phyloP scores from a whole-genome alignment of 345 rosid species.

The Turritis glabra region DNA sequence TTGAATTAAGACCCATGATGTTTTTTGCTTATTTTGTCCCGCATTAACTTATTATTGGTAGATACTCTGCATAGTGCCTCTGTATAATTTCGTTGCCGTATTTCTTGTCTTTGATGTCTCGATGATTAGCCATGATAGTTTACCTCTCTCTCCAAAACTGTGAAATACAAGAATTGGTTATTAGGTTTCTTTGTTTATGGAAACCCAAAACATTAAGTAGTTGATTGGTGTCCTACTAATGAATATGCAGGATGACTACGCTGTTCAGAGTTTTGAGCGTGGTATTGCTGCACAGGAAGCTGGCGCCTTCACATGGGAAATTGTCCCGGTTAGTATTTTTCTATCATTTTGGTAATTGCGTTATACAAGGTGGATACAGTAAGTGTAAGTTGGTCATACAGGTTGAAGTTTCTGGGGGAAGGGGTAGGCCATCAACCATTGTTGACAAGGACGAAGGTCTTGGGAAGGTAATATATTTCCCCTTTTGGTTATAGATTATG shows the following conservation, averaged over 20 bases:
- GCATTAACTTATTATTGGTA: neutral
- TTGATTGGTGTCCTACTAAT: constrained; percentile 8
- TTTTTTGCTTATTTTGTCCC: neutral
- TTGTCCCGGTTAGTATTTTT: constrained; percentile 63
- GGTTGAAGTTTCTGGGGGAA: constrained; percentile 97
- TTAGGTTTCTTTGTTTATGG: neutral
- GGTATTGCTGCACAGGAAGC: constrained; percentile 91
- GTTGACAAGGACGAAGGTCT: constrained; percentile 94
- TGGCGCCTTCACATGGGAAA: constrained; percentile 94
- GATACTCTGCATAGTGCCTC: neutral
- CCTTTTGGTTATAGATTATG: neutral
- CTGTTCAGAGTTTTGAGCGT: constrained; percentile 94
- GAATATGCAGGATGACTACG: constrained; percentile 70
- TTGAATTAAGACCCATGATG: neutral
- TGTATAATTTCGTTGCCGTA: neutral
- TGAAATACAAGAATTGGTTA: neutral
- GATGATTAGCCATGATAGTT: neutral
- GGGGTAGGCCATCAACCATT: constrained; percentile 79
- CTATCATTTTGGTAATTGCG: neutral
- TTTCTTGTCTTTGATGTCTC: neutral
- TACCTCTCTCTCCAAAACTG: neutral
- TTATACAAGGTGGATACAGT: neutral
- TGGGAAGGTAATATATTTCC: constrained; percentile 66
- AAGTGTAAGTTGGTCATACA: constrained; percentile 30
- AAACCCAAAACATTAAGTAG: neutral